Base-by-base conservation (phyloP, 2,329 filamentous ascomycete species). In the Exophiala aquamarina region DNA sequence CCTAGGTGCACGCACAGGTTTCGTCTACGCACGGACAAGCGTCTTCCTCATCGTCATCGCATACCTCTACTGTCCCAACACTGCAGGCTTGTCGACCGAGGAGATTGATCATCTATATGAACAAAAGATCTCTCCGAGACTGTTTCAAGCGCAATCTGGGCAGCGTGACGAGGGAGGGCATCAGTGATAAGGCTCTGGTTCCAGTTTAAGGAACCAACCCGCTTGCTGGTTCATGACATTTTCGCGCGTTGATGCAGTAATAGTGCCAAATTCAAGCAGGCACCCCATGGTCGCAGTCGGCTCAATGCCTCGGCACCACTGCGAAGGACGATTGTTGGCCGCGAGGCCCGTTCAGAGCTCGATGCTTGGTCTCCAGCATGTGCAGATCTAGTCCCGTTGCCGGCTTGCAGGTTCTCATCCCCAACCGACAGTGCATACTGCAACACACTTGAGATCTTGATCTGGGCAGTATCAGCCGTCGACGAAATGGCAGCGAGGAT, bases 261-360 rank as follows among this genome's bases (percentile, higher is more conserved):
- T n/a, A 34, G 32, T 34, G 32, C 32, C 32, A 34, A n/a, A 34
- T 34, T 34, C 32, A 34, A 34, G 32, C 32, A 14, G 13, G 32
- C 32, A 26, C 32, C 32, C 32, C 32, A 34, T 34, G 17, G 13
- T 18, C 17, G 13, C 7, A 34, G 14, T 18, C 17, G 13, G 32
- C 13, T 34, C 32, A 34, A 14, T 18, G 13, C 17, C 17, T 34
- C 32, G 13, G 32, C 32, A 14, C 13, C 32, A 34, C 6, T 14
- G 8, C 17, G 13, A 14, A 34, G 17, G 13, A 34, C 8, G 17
- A 34, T 14, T 18, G 13, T 34, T 18, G 13, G 13, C n/a, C 17
- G 32, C 11, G 23, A 6, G 6, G 32, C 5, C 17, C 17, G 13
- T 34, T 34, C 32, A 34, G 13, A 18, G 6, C 17, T 18, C 13